Base-by-base conservation (phyloP, 2,329 filamentous ascomycete genomes). In the Remersonia thermophila region DNA sequence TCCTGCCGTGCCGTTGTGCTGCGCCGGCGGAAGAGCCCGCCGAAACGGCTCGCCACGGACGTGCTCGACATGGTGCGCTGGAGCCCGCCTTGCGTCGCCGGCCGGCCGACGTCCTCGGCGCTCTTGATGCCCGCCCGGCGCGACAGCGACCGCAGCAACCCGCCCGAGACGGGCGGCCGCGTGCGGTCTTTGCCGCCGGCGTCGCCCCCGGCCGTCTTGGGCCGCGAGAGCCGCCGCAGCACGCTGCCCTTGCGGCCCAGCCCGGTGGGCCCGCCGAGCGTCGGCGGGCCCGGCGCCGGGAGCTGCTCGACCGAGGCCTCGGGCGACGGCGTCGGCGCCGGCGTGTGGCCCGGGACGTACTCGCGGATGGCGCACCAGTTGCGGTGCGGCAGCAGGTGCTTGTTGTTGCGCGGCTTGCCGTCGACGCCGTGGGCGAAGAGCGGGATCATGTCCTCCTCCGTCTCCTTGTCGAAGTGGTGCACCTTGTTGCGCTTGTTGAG, bases 351-450 rank as follows among this genome's bases (percentile, higher is more conserved):
- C 2, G 87, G 86, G 8, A 74, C 66, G 60, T 93, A 96, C 53
- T 83, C 71, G 36, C 83, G 73, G 49, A 98, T 93, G 3, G 85
- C 83, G 56, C 89, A 96, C 83, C 89, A 98, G 55, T 98, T 98
- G 23, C 91, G 74, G 40, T 91, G 80, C 14, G 87, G 87, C 8
- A 96, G 66, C 2, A 98, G 66, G 41, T 80, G 77, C 51, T 85
- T 93, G 57, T 98, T 98, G 59, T 94, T 96, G 43, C 91, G 74
- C 14, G 77, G 69, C 56, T 85, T 93, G 28, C 84, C 83, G 50
- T 95, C 86, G 2, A 95, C 84, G 46, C 93, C 91, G 39, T 85
- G 77, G 2, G 71, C 74, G 56, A 98, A 98, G 42, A 98, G 77
- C 0, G 89, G 85, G 30, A 96, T 91, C 83, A 98, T 93, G 57